These are phyloP conservation scores for Aphanomyces stellatus DNA, from an alignment of 352 stramenopile species.

Conservation along the genomic window DNA sequence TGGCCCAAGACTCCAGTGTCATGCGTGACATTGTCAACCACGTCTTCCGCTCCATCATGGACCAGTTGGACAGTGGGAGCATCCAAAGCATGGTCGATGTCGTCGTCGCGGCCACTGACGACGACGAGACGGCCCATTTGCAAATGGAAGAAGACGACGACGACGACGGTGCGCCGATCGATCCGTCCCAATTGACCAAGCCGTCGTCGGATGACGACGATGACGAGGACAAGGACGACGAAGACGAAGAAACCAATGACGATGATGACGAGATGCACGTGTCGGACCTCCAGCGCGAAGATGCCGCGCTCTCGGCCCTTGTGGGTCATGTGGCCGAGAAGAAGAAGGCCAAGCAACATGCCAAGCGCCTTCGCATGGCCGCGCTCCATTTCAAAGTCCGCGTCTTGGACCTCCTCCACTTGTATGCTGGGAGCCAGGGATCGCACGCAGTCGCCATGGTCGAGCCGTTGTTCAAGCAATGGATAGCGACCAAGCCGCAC, in stretches of 20 bases:
- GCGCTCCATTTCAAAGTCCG: constrained; percentile 81
- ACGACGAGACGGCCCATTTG: constrained; percentile 16
- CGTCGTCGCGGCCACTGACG: constrained; percentile 28
- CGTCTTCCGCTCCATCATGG: constrained; percentile 66
- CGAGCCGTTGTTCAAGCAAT: constrained; percentile 50
- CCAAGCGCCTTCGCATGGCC: constrained; percentile 53
- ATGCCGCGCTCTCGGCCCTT: constrained; percentile 69
- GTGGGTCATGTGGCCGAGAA: constrained; percentile 67
- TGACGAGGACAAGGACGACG: constrained; percentile 17
- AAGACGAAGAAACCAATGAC: constrained; percentile 30
- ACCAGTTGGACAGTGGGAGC: constrained; percentile 47
- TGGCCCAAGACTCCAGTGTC: constrained; percentile 74
- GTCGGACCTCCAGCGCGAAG: constrained; percentile 59
- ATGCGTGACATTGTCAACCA: constrained; percentile 77
- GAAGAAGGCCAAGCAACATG: constrained; percentile 66
- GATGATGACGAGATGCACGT: constrained; percentile 56
- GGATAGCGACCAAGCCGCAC: constrained; percentile 44
- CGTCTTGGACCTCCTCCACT: constrained; percentile 66
- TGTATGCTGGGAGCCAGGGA: constrained; percentile 40
- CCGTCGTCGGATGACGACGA: constrained; percentile 24
- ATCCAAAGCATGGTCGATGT: constrained; percentile 68
- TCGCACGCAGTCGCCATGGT: constrained; percentile 42
- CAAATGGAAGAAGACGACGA: constrained; percentile 30
- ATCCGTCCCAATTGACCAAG: constrained; percentile 9
- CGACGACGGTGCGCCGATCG: constrained; percentile 23